Conservation (phyloP, 495 filamentous ascomycete species). For the Talaromyces ruber region DNA sequence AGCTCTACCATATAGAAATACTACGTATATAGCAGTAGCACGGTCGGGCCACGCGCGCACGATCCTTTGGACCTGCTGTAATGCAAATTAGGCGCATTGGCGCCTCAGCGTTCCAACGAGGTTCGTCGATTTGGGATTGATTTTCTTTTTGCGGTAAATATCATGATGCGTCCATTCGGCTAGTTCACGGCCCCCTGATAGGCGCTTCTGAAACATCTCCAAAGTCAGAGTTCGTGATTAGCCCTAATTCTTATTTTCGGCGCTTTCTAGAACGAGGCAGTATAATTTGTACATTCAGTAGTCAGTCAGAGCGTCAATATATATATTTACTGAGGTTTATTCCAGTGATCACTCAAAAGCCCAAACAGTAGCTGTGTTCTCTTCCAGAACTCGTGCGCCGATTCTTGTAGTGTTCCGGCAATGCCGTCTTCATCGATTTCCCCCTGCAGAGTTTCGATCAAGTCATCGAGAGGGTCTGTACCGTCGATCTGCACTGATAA, state of each 20-base stretch:
- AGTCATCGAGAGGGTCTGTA: constrained; percentile 31
- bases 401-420: constrained; percentile 43
- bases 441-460: constrained; percentile 36
- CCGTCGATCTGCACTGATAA: constrained; percentile 16
- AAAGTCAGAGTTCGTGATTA: neutral
- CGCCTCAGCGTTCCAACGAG: no score
- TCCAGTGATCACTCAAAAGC: constrained; percentile 16
- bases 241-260: neutral
- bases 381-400: constrained; percentile 69
- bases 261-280: neutral
- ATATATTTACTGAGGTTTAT: neutral
- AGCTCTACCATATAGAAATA: no score
- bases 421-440: constrained; percentile 35
- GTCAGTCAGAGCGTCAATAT: neutral
- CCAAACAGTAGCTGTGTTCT: constrained; percentile 70
- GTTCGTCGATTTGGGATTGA: no score
- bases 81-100: no score
- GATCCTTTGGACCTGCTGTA: no score
- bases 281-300: neutral
- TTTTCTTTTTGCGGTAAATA: no score
- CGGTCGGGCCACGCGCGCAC: no score
- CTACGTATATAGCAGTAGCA: no score
- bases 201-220: no score
- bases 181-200: no score
- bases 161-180: no score